Percentiles rank a stretch among this genome's conserved stretches.
These are phyloP conservation scores for Colletotrichum brevisporum DNA, from an alignment of 2,329 filamentous ascomycete species.

Conservation along the genomic window DNA sequence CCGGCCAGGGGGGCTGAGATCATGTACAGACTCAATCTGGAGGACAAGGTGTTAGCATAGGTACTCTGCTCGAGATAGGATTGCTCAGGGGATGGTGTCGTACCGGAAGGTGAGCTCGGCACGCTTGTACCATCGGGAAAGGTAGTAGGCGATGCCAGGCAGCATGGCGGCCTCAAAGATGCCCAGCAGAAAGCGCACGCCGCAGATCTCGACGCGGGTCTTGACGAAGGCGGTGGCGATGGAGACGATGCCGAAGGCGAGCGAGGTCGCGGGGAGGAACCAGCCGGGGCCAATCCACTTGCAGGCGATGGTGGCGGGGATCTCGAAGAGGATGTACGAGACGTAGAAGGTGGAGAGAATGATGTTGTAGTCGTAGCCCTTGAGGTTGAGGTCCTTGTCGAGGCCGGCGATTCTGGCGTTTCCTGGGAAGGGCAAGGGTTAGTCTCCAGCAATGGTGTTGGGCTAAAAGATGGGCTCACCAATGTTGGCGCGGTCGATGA, in stretches of 20 bases:
- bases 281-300: conserved; percentile 81
- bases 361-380: conserved; percentile 77
- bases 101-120: conserved; percentile 75
- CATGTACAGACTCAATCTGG: conserved; percentile 73
- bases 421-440: conserved; percentile 56
- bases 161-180: conserved; percentile 82
- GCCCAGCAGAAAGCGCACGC: conserved; percentile 77
- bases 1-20: conserved; percentile 79
- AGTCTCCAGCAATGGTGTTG: background rate
- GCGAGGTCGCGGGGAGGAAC: conserved; percentile 75
- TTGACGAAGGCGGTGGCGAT: conserved; percentile 77
- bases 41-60: too few relatives aligned
- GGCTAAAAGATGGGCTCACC: conserved; percentile 58
- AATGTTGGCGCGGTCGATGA: conserved; percentile 82
- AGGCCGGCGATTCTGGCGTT: conserved; percentile 78
- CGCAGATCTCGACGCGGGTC: conserved; percentile 64
- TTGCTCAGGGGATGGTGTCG: too few relatives aligned
- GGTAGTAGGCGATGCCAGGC: conserved; percentile 81
- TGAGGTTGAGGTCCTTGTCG: conserved; percentile 71
- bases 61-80: too few relatives aligned
- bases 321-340: conserved; percentile 80
- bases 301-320: conserved; percentile 77
- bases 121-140: conserved; percentile 80
- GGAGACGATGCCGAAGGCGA: conserved; percentile 75
- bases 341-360: conserved; percentile 80